phyloP scores from a whole-genome alignment of 257 asterid species.

The Forsythia suspensa region DNA sequence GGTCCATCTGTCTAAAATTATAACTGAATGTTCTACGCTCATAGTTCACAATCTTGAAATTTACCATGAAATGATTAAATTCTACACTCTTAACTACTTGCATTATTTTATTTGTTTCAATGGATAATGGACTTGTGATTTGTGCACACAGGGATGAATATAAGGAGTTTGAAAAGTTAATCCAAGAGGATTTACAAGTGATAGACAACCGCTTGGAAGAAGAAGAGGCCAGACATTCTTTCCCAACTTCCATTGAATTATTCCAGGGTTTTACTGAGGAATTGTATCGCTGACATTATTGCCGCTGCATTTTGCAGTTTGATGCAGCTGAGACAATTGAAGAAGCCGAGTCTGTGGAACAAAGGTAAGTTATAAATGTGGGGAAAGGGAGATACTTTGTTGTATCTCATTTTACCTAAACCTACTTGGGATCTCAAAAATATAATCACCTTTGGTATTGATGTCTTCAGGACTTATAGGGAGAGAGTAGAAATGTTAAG shows the following conservation, averaged over 20 bases:
- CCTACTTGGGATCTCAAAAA: constrained; percentile 16
- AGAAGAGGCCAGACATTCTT: constrained; percentile 69
- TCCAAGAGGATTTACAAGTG: constrained; percentile 78
- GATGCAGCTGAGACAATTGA: constrained; percentile 93
- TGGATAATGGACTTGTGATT: not conserved
- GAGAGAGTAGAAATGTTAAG: constrained; percentile 76
- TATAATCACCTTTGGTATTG: constrained; percentile 7
- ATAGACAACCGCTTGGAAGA: constrained; percentile 89
- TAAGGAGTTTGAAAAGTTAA: constrained; percentile 83
- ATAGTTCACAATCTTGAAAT: constrained; percentile 1
- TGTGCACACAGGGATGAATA: constrained; percentile 71
- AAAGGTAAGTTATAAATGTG: constrained; percentile 46
- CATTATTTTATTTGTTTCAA: not conserved
- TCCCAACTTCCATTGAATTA: constrained; percentile 10
- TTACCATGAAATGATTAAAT: constrained; percentile 7
- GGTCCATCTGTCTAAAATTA: not conserved
- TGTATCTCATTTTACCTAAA: not conserved
- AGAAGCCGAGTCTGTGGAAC: constrained; percentile 84
- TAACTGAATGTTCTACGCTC: constrained; percentile 3
- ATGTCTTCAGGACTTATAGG: constrained; percentile 48
- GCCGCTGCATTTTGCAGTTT: constrained; percentile 42
- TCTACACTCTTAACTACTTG: not conserved
- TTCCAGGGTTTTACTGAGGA: constrained; percentile 1
- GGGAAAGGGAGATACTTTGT: constrained; percentile 10
- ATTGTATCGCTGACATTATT: constrained; percentile 21